Conservation (phyloP, 345 rosid species). For the Rhizophora apiculata region DNA sequence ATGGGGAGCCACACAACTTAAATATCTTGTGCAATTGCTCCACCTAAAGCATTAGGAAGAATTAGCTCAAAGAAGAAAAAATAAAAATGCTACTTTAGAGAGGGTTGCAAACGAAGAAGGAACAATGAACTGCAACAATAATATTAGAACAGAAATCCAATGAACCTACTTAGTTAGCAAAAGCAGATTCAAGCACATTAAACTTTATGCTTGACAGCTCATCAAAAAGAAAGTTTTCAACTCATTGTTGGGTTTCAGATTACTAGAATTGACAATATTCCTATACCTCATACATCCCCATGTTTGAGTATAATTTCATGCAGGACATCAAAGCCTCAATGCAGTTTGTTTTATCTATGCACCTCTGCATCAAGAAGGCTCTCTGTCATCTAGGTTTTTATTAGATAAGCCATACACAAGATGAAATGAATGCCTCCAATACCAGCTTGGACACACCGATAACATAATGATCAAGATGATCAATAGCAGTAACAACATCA, state of each 20-base stretch:
- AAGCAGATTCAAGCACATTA: no score
- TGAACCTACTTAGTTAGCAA: no score
- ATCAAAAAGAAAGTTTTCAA: no score
- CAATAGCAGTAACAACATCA: neutral
- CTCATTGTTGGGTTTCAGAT: no score
- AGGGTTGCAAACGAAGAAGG: neutral
- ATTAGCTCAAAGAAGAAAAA: neutral
- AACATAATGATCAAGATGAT: no score
- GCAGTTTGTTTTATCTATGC: neutral
- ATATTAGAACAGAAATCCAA: neutral
- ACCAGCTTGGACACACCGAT: neutral
- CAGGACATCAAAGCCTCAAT: neutral
- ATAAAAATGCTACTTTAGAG: neutral
- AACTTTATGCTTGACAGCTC: no score
- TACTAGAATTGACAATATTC: no score
- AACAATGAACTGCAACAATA: neutral
- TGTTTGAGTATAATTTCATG: neutral
- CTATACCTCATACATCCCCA: neutral
- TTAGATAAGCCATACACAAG: constrained; percentile 8
- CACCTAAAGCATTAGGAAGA: constrained; percentile 45
- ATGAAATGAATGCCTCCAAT: neutral
- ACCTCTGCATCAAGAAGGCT: neutral
- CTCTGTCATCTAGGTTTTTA: neutral
- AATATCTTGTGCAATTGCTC: constrained; percentile 94
- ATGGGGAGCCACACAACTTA: constrained; percentile 86